A percentile compares a stretch with the other conserved stretches of the same genome.
phyloP scores from a whole-genome alignment of 257 asterid genomes.

The Orobanche coerulescens region DNA sequence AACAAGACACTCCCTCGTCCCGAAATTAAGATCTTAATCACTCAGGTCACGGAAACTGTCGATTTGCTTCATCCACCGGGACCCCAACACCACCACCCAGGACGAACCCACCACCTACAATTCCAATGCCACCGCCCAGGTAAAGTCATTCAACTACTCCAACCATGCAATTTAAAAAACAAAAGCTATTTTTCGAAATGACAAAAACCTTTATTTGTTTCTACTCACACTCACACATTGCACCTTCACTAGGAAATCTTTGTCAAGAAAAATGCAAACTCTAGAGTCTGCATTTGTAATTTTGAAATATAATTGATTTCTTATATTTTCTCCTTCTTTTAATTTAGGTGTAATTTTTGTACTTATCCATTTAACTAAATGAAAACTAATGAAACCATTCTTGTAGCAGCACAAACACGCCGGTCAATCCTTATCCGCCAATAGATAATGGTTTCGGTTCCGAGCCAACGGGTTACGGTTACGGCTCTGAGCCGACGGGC shows the following conservation, averaged over 20 bases:
- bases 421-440: conserved; percentile 49
- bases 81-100: conserved; percentile 42
- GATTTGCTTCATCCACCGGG: conserved; percentile 42
- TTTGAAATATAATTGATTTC: background rate
- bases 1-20: background rate
- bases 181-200: background rate
- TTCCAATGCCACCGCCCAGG: conserved; percentile 69
- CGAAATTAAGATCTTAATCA: background rate
- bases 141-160: conserved; percentile 23
- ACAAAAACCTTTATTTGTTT: too few species aligned
- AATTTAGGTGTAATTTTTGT: too few species aligned
- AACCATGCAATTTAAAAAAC: background rate
- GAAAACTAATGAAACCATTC: conserved; percentile 15
- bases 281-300: background rate
- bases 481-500: conserved; percentile 67
- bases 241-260: too few species aligned
- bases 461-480: conserved; percentile 51
- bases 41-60: conserved; percentile 83
- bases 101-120: conserved; percentile 27
- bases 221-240: too few species aligned
- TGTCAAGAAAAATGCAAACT: background rate
- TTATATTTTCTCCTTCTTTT: too few species aligned
- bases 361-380: too few species aligned
- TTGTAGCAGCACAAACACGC: conserved; percentile 58
- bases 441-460: conserved; percentile 37